phyloP scores from a whole-genome alignment of 1,139 yeast species.

The Kodamaea alishanica region DNA sequence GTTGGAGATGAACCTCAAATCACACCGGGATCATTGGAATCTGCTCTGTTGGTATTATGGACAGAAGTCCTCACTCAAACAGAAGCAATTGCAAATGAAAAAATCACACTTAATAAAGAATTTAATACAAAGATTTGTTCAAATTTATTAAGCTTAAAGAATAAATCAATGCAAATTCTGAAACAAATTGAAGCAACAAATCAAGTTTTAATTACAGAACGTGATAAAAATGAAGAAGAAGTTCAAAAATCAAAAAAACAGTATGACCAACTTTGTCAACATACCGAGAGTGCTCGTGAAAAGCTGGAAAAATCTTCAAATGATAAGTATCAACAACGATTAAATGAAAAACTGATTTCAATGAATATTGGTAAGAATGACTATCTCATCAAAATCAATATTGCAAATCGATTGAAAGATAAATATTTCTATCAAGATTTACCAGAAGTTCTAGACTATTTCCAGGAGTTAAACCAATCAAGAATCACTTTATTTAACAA shows the following conservation, averaged over 20 bases:
- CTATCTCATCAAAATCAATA: conserved; percentile 74
- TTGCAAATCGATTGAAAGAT: conserved; percentile 88
- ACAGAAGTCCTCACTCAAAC: conserved; percentile 83
- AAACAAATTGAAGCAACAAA: conserved; percentile 57
- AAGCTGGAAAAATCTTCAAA: conserved; percentile 59
- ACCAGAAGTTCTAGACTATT: conserved; percentile 84
- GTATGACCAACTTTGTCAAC: conserved; percentile 77
- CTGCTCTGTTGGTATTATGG: conserved; percentile 94
- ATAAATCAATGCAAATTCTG: conserved; percentile 52
- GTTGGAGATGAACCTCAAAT: conserved; percentile 90
- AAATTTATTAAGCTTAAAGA: conserved; percentile 54
- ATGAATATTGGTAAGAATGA: conserved; percentile 87
- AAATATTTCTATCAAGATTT: conserved; percentile 90
- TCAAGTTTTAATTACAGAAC: conserved; percentile 53
- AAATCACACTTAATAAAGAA: conserved; percentile 57
- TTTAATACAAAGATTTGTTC: conserved; percentile 59
- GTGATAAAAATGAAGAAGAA: conserved; percentile 59
- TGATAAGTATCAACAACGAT: conserved; percentile 57
- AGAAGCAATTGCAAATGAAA: conserved; percentile 73
- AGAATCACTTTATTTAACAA: conserved; percentile 71
- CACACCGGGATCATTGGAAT: conserved; percentile 93
- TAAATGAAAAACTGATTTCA: conserved; percentile 61
- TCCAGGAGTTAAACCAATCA: conserved; percentile 81
- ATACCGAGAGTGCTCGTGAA: conserved; percentile 76
- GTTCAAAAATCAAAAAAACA: conserved; percentile 66